A percentile compares a stretch with the other conserved stretches of the same genome.
Evolutionary conservation across 139 green algal species (phyloP).

Genomic region (Monoraphidium neglectum): DNA sequence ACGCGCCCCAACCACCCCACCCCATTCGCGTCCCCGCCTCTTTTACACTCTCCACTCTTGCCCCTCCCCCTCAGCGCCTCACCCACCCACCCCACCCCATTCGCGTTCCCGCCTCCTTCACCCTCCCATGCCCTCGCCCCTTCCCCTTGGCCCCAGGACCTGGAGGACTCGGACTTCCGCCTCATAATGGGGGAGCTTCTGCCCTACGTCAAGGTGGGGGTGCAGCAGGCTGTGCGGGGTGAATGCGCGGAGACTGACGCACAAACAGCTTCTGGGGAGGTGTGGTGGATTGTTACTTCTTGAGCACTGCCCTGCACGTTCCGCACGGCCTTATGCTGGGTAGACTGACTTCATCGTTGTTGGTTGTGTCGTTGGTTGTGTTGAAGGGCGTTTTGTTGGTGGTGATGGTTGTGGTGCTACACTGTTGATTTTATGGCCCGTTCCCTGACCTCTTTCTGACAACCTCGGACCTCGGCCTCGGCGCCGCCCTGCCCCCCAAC

Average conservation of each 20-base stretch:
- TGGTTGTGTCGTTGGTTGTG: no score
- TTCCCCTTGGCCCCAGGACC: constrained; percentile 15
- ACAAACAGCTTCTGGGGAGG: constrained; percentile 53
- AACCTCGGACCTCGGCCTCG: neutral
- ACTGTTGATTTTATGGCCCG: no score
- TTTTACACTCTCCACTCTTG: constrained; percentile 9
- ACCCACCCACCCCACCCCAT: constrained; percentile 1
- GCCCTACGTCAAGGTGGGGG: constrained; percentile 86
- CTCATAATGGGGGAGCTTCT: constrained; percentile 80
- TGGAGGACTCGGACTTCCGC: constrained; percentile 58
- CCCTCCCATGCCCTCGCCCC: constrained; percentile 10
- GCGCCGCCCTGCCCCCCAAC: neutral
- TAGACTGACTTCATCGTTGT: no score
- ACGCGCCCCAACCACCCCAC: no score
- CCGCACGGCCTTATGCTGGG: no score
- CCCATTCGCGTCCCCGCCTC: neutral
- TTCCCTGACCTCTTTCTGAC: constrained; percentile 9
- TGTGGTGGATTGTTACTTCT: no score
- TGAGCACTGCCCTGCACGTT: no score
- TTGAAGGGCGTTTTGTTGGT: no score
- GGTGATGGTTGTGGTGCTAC: no score
- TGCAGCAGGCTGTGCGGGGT: constrained; percentile 73
- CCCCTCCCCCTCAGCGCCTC: neutral
- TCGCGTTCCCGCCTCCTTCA: constrained; percentile 2
- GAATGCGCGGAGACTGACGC: no score